phyloP scores from a whole-genome alignment of 306 rosid genomes.

The Herpetospermum pedunculosum region DNA sequence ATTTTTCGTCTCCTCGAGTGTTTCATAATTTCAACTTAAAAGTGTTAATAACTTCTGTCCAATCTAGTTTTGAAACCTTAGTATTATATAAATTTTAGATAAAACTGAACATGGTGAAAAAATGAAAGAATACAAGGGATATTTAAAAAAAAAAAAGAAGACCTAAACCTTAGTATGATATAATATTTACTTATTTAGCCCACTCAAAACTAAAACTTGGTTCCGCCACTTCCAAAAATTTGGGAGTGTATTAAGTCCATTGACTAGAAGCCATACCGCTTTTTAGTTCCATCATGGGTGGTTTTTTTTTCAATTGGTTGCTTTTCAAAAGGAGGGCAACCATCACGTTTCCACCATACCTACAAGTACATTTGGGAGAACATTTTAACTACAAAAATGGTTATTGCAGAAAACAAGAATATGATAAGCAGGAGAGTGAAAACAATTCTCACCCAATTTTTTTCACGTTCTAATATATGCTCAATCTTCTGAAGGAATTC shows the following conservation, averaged over 20 bases:
- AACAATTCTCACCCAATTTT: slow-evolving; percentile 72
- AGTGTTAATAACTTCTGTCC: not conserved
- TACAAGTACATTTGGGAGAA: slow-evolving; percentile 16
- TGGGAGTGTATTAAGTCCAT: not conserved
- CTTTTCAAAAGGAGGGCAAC: slow-evolving; percentile 87
- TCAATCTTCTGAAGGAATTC: slow-evolving; percentile 74
- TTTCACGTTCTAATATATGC: slow-evolving; percentile 86
- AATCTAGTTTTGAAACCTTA: not conserved
- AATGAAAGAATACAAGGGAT: no score
- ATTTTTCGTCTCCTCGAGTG: not conserved
- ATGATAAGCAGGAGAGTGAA: slow-evolving; percentile 2
- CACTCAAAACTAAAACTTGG: not conserved
- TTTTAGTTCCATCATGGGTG: slow-evolving; percentile 58
- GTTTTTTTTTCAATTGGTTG: slow-evolving; percentile 65
- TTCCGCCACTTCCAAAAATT: not conserved
- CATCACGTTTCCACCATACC: slow-evolving; percentile 99
- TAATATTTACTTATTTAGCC: not conserved
- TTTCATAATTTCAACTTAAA: not conserved
- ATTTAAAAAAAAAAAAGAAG: no score
- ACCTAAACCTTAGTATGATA: not conserved
- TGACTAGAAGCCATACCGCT: slow-evolving; percentile 45
- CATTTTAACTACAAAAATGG: not conserved
- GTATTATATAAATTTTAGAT: no score
- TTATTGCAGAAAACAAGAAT: not conserved
- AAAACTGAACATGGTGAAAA: no score